Base-by-base conservation (phyloP, 164 flowering plant species). In the Chloranthus sessilifolius region DNA sequence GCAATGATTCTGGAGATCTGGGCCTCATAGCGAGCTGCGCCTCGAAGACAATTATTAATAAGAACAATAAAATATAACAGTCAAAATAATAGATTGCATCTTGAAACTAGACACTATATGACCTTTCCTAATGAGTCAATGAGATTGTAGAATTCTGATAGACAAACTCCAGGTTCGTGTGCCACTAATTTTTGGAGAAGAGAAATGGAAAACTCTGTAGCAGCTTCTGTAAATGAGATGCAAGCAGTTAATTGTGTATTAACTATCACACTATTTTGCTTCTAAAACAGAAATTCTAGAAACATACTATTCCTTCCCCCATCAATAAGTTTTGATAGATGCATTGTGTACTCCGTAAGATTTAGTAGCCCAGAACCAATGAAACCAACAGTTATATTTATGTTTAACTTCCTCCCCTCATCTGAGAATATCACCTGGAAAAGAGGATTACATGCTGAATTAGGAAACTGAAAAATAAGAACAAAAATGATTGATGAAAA, bases 81-180 rank as follows among this genome's bases (percentile, higher is more conserved):
- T 2, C 7, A 21, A 35, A 31, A 36, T 16, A 24, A 2, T 0
- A n/a, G 11, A 36, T 33, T 8, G 33, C 15, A 35, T 31, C 29
- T 41, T 10, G 16, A 3, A 29, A 55, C 43, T 24, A 12, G 34
- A 29, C 20, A 15, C 38, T 11, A 16, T 39, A n/a, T 25, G n/a
- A 84, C 97, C 95, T 94, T 94, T 42, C 82, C 78, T 63, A 94
- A 62, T 12, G 90, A 87, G 77, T 94, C 97, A 62, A 94, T 73
- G 53, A 94, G 73, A 72, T 73, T 87, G 42, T 75, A 90, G 50
- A 94, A 79, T 65, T 94, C 97, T 23, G 95, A 83, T 27, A 79
- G 59, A 47, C 69, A 61, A 53, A 76, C 79, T 38, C 73, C 67
- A 11, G 79, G 64, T 66, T 94, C 96, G 60, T 75, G 87, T 47